Percentiles rank a stretch among this genome's conserved stretches.
Evolutionary conservation across 495 filamentous ascomycete species (phyloP).

Genomic region (Monascus purpureus): DNA sequence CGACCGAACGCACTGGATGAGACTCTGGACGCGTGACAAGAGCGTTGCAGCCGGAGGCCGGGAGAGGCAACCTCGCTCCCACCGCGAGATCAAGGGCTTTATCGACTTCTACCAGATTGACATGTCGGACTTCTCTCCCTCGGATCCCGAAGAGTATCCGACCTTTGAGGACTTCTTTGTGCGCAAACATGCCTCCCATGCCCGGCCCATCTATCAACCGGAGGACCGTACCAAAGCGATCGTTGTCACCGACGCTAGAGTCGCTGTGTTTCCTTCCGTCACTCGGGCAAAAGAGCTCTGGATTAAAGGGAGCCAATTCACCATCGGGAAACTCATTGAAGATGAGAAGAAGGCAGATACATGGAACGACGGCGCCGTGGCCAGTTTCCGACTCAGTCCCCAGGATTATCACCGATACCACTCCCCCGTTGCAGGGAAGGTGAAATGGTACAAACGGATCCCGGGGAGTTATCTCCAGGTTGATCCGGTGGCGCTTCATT

Average conservation of each 20-base stretch:
- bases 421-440: slow-evolving; percentile 23
- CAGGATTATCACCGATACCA: slow-evolving; percentile 38
- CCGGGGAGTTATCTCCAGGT: slow-evolving; percentile 22
- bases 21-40: slow-evolving; percentile 18
- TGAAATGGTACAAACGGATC: slow-evolving; percentile 18
- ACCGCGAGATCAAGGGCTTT: slow-evolving; percentile 17
- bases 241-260: slow-evolving; percentile 26
- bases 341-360: slow-evolving; percentile 14
- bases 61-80: slow-evolving; percentile 6
- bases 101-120: slow-evolving; percentile 23
- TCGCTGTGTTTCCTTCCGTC: slow-evolving; percentile 21
- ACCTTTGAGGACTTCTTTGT: slow-evolving; percentile 35
- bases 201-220: slow-evolving; percentile 20
- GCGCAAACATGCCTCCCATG: slow-evolving; percentile 19
- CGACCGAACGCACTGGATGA: slow-evolving; percentile 18
- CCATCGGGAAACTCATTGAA: slow-evolving; percentile 22
- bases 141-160: slow-evolving; percentile 14
- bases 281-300: slow-evolving; percentile 24
- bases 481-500: slow-evolving; percentile 18
- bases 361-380: slow-evolving; percentile 26
- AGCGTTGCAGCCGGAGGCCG: slow-evolving; percentile 2
- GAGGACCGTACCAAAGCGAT: slow-evolving; percentile 18
- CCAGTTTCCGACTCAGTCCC: slow-evolving; percentile 25
- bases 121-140: slow-evolving; percentile 22
- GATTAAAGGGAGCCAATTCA: slow-evolving; percentile 32